A percentile compares a stretch with the other conserved stretches of the same genome.
These are phyloP conservation scores for Tuber umbilicatum DNA, from an alignment of 495 filamentous ascomycete genomes.

Conservation along the genomic window DNA sequence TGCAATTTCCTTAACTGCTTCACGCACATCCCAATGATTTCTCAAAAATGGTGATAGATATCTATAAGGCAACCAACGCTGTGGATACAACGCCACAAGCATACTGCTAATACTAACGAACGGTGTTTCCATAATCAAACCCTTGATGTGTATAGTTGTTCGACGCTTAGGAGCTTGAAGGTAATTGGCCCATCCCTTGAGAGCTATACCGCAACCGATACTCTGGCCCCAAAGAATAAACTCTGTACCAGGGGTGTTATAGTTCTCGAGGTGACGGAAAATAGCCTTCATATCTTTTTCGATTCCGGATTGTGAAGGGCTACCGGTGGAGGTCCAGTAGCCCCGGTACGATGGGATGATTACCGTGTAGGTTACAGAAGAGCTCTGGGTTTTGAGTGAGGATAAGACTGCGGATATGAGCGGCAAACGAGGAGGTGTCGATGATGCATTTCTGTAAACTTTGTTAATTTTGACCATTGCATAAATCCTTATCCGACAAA, in stretches of 20 bases:
- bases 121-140: conserved; percentile 68
- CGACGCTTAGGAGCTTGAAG: conserved; percentile 34
- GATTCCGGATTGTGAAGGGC: conserved; percentile 53
- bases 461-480: conserved; percentile 2
- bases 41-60: conserved; percentile 54
- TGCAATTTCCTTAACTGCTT: conserved; percentile 44
- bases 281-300: conserved; percentile 58
- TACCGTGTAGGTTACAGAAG: conserved; percentile 20
- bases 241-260: conserved; percentile 44
- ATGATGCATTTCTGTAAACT: conserved; percentile 54
- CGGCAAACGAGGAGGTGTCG: conserved; percentile 63
- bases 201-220: conserved; percentile 58
- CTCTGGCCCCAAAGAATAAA: conserved; percentile 76
- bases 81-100: conserved; percentile 67
- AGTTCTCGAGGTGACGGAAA: conserved; percentile 46
- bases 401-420: conserved; percentile 55
- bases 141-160: conserved; percentile 43
- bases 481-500: background rate
- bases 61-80: conserved; percentile 74
- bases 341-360: conserved; percentile 40
- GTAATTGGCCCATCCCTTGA: conserved; percentile 50
- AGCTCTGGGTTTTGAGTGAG: conserved; percentile 37
- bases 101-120: conserved; percentile 67
- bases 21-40: conserved; percentile 51
- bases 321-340: conserved; percentile 71